Evolutionary conservation across 495 filamentous ascomycete genomes (phyloP).

Genomic region (Xylona heveae): DNA sequence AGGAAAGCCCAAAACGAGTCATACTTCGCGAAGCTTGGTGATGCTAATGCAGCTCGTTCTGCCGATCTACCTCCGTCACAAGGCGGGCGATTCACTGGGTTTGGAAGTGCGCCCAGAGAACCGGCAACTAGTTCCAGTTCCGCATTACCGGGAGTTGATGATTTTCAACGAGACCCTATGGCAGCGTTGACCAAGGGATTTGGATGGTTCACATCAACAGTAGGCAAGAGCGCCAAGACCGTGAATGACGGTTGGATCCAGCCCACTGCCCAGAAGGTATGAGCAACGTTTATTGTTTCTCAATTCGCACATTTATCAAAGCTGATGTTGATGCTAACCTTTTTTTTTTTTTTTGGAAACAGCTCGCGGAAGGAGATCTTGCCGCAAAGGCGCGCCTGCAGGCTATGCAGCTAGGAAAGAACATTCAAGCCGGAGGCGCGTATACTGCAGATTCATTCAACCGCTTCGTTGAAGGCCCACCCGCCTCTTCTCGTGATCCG

Average conservation of each 20-base stretch:
- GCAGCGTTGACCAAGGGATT: conserved; percentile 78
- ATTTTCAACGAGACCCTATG: conserved; percentile 79
- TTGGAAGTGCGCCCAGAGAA: conserved; percentile 45
- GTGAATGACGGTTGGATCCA: conserved; percentile 78
- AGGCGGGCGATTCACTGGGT: conserved; percentile 81
- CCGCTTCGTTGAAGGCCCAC: conserved; percentile 58
- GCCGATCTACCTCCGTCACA: conserved; percentile 61
- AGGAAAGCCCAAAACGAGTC: conserved; percentile 56
- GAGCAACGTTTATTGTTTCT: conserved; percentile 6
- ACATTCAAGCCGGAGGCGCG: conserved; percentile 40
- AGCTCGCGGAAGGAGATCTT: conserved; percentile 77
- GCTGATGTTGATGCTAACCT: not conserved
- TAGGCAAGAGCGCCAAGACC: conserved; percentile 71
- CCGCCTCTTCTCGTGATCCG: conserved; percentile 1
- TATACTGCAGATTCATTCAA: conserved; percentile 56
- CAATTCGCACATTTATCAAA: not conserved
- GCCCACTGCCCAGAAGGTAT: conserved; percentile 70
- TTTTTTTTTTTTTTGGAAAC: conserved; percentile 6
- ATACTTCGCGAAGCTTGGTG: conserved; percentile 70
- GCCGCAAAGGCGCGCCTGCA: conserved; percentile 57
- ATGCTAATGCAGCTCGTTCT: conserved; percentile 54
- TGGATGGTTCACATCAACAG: conserved; percentile 75
- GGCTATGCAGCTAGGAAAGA: conserved; percentile 42
- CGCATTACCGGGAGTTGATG: conserved; percentile 42
- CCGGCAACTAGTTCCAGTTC: not conserved